These are phyloP conservation scores for Candida montana DNA, from an alignment of 805 yeast species.

Conservation along the genomic window DNA sequence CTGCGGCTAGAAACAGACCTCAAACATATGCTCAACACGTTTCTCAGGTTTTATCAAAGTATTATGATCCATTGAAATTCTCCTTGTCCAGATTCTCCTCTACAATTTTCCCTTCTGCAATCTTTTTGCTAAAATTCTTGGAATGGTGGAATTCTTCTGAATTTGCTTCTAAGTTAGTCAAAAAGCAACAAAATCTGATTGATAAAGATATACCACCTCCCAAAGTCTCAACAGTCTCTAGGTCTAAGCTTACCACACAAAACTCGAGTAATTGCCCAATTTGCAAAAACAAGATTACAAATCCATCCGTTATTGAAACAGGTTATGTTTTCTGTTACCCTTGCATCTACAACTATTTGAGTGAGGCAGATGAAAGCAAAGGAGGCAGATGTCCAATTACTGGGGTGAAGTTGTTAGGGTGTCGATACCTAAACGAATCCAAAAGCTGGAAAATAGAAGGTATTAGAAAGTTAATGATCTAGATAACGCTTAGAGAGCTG, in stretches of 20 bases:
- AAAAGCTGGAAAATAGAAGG: slow-evolving; percentile 73
- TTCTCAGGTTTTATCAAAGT: slow-evolving; percentile 5
- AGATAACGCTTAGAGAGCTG: slow-evolving; percentile 9
- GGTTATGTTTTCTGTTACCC: slow-evolving; percentile 88
- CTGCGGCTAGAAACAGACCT: slow-evolving; percentile 15
- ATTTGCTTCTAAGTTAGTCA: slow-evolving; percentile 53
- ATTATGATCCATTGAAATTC: slow-evolving; percentile 15
- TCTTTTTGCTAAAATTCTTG: slow-evolving; percentile 73
- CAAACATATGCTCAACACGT: slow-evolving; percentile 24
- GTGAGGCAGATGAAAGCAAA: slow-evolving; percentile 37
- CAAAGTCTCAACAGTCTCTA: slow-evolving; percentile 4
- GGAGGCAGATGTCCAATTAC: slow-evolving; percentile 86
- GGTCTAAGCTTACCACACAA: slow-evolving; percentile 13
- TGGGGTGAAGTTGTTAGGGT: slow-evolving; percentile 63
- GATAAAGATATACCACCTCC: slow-evolving; percentile 44
- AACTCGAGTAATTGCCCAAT: slow-evolving; percentile 58
- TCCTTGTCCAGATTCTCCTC: slow-evolving; percentile 19
- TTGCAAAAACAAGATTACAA: slow-evolving; percentile 57
- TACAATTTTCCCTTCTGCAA: slow-evolving; percentile 70
- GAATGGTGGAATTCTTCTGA: slow-evolving; percentile 93
- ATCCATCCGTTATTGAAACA: slow-evolving; percentile 86
- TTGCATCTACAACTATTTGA: slow-evolving; percentile 67
- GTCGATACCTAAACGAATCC: slow-evolving; percentile 52
- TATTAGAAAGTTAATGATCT: slow-evolving; percentile 67
- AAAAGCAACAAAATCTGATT: slow-evolving; percentile 38